Evolutionary conservation across 2,329 filamentous ascomycete genomes (phyloP).

Genomic region (Cladophialophora exuberans): DNA sequence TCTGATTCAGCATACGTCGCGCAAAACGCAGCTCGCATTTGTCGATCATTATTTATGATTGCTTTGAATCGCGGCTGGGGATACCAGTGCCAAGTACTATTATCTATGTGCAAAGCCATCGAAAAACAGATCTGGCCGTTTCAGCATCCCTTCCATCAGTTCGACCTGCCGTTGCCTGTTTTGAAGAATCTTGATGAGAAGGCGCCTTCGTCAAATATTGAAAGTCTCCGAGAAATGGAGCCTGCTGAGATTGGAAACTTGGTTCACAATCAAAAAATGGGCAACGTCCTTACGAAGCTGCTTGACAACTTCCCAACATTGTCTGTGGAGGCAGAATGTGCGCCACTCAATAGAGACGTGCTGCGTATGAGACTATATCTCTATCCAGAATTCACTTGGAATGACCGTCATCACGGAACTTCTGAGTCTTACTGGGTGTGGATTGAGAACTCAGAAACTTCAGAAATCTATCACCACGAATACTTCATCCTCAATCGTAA

Average conservation of each 20-base stretch:
- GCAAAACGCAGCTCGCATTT: slow-evolving; percentile 93
- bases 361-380: slow-evolving; percentile 86
- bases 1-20: slow-evolving; percentile 95
- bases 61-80: slow-evolving; percentile 95
- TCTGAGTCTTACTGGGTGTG: slow-evolving; percentile 98
- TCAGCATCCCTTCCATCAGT: slow-evolving; percentile 92
- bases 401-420: slow-evolving; percentile 87
- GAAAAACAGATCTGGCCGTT: slow-evolving; percentile 96
- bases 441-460: slow-evolving; percentile 98
- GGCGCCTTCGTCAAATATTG: slow-evolving; percentile 71
- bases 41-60: slow-evolving; percentile 94
- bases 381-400: slow-evolving; percentile 91
- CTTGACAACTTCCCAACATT: slow-evolving; percentile 91
- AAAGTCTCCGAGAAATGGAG: slow-evolving; percentile 90
- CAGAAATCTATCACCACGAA: slow-evolving; percentile 96
- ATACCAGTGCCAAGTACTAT: slow-evolving; percentile 85
- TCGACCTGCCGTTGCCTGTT: slow-evolving; percentile 83
- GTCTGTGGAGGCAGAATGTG: slow-evolving; percentile 89
- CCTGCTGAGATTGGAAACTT: slow-evolving; percentile 83
- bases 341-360: slow-evolving; percentile 91
- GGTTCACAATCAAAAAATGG: slow-evolving; percentile 88
- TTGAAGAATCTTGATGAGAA: slow-evolving; percentile 85
- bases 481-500: slow-evolving; percentile 90
- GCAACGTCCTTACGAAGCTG: slow-evolving; percentile 76
- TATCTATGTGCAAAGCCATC: slow-evolving; percentile 94